Evolutionary conservation across 129 eudicot genomes (phyloP).

Genomic region (Helichrysum umbraculigerum): DNA sequence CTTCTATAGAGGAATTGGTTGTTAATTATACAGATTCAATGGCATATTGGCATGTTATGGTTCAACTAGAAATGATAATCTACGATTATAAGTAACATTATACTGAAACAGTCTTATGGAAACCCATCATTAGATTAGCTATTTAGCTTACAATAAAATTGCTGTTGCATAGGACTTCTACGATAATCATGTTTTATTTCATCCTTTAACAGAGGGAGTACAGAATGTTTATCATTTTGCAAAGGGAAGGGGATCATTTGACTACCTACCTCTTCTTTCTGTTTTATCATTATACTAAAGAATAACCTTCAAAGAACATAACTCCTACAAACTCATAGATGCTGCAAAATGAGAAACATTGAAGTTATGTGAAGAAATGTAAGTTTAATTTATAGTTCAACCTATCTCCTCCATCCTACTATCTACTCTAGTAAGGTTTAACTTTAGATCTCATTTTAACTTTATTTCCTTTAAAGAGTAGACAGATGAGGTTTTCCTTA

Average conservation of each 20-base stretch:
- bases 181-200: conserved; percentile 1
- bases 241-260: background rate
- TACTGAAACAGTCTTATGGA: background rate
- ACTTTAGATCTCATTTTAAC: background rate
- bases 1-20: background rate
- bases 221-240: background rate
- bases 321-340: background rate
- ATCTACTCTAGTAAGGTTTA: background rate
- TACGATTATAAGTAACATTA: background rate
- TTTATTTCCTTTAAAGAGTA: no score
- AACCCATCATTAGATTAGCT: background rate
- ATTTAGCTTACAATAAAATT: background rate
- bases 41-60: background rate
- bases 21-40: no score
- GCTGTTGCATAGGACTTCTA: background rate
- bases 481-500: no score
- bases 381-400: background rate
- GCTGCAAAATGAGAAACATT: background rate
- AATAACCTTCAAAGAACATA: background rate
- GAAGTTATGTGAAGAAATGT: background rate
- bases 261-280: background rate
- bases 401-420: background rate
- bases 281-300: background rate
- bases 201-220: background rate
- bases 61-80: conserved; percentile 8